Conservation (phyloP, 1,284 basidiomycete genomes). For the Hymenochaete sp. region DNA sequence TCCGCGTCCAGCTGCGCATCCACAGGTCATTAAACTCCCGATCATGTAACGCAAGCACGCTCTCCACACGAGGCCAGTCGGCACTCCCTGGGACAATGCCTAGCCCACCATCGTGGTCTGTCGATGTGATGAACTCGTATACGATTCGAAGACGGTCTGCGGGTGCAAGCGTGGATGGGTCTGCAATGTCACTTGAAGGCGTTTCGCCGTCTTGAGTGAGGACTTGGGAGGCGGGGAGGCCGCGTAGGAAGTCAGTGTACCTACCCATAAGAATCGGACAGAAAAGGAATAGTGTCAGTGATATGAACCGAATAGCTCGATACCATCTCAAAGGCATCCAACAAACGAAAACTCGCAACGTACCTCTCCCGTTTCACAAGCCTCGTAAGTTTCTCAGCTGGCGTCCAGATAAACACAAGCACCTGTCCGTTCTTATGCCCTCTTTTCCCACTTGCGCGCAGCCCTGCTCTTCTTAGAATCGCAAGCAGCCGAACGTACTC, state of each 20-base stretch:
- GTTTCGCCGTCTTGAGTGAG: constrained; percentile 29
- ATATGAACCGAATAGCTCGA: background rate
- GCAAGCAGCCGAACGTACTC: constrained; percentile 63
- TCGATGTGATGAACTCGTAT: constrained; percentile 66
- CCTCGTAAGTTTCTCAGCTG: constrained; percentile 49
- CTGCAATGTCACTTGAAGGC: constrained; percentile 28
- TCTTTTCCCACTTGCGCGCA: constrained; percentile 62
- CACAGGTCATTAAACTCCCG: constrained; percentile 68
- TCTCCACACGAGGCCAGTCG: constrained; percentile 73
- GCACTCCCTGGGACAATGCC: constrained; percentile 64
- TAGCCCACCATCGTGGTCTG: constrained; percentile 63
- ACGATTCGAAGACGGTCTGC: constrained; percentile 77
- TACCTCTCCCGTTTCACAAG: constrained; percentile 73
- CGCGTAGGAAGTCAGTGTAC: constrained; percentile 55
- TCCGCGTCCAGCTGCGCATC: constrained; percentile 57
- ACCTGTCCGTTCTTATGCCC: constrained; percentile 72
- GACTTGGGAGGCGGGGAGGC: constrained; percentile 47
- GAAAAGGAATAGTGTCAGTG: constrained; percentile 16
- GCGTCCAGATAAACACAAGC: constrained; percentile 73
- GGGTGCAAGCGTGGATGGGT: constrained; percentile 42
- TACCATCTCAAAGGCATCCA: too few relatives aligned
- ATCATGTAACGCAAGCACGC: constrained; percentile 79
- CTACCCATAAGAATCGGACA: constrained; percentile 30
- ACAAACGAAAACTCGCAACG: constrained; percentile 24
- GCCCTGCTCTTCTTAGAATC: constrained; percentile 49